Conservation (phyloP, 257 asterid species). For the Coffea eugenioides region DNA sequence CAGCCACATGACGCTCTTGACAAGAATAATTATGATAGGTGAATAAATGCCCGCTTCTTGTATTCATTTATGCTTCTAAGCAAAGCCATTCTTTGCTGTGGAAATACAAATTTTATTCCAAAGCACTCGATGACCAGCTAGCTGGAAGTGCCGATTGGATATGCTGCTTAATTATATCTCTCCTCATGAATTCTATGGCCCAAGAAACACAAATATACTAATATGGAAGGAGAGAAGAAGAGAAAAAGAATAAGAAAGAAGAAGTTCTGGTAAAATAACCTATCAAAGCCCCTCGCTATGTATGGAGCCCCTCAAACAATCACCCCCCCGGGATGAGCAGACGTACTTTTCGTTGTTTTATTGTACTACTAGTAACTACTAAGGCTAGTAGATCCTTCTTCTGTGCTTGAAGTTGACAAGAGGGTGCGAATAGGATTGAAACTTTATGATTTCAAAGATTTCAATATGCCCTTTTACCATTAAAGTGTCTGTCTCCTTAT, state of each 20-base stretch:
- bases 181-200: slow-evolving; percentile 2
- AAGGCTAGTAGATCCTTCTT: no score
- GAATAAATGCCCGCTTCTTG: slow-evolving; percentile 50
- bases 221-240: neutral
- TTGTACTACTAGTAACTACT: neutral
- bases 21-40: slow-evolving; percentile 37
- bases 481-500: neutral
- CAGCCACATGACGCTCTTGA: slow-evolving; percentile 14
- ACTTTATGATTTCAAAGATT: neutral
- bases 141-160: slow-evolving; percentile 20
- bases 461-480: neutral
- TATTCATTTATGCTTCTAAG: slow-evolving; percentile 68
- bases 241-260: neutral
- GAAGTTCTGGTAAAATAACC: neutral
- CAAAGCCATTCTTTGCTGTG: slow-evolving; percentile 48
- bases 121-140: slow-evolving; percentile 35
- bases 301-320: no score
- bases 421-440: neutral
- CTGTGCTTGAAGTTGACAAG: neutral
- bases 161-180: neutral
- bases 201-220: neutral
- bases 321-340: neutral
- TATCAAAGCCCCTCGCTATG: neutral
- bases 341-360: no score
- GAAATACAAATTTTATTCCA: slow-evolving; percentile 16